These are phyloP conservation scores for Pythium pectinolyticum DNA, from an alignment of 352 stramenopile species.

Conservation along the genomic window DNA sequence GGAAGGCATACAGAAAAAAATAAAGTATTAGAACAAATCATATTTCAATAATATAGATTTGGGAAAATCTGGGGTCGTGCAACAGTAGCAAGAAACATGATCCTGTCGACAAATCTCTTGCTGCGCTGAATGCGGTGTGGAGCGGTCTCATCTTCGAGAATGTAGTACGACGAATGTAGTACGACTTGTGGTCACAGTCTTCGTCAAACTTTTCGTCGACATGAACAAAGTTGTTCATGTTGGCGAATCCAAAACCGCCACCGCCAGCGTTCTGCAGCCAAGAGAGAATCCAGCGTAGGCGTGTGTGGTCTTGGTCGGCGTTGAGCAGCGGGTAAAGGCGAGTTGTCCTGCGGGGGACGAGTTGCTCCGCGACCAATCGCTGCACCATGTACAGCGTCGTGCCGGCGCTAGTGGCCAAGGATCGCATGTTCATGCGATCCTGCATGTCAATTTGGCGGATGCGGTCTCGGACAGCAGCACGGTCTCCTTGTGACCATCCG, in stretches of 20 bases:
- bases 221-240: slow-evolving; percentile 27
- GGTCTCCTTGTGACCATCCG: too few species aligned
- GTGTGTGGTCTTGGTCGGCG: slow-evolving; percentile 1
- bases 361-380: neutral
- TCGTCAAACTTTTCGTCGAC: slow-evolving; percentile 29
- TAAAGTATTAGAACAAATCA: slow-evolving; percentile 12
- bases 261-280: slow-evolving; percentile 4
- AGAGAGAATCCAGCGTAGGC: slow-evolving; percentile 14
- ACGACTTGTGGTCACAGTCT: slow-evolving; percentile 10
- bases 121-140: slow-evolving; percentile 13
- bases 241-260: slow-evolving; percentile 13
- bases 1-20: slow-evolving; percentile 19
- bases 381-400: slow-evolving; percentile 7
- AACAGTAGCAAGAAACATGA: slow-evolving; percentile 27
- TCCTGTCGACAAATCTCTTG: slow-evolving; percentile 22
- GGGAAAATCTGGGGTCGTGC: slow-evolving; percentile 7
- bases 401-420: neutral
- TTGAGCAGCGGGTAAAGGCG: slow-evolving; percentile 11
- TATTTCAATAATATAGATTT: neutral
- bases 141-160: slow-evolving; percentile 8
- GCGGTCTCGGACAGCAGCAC: too few species aligned
- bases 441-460: too few species aligned
- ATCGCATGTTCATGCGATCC: too few species aligned
- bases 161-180: too few species aligned
- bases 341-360: neutral